Evolutionary conservation across 106 monocot species (phyloP).

Genomic region (Apostasia shenzhenica): DNA sequence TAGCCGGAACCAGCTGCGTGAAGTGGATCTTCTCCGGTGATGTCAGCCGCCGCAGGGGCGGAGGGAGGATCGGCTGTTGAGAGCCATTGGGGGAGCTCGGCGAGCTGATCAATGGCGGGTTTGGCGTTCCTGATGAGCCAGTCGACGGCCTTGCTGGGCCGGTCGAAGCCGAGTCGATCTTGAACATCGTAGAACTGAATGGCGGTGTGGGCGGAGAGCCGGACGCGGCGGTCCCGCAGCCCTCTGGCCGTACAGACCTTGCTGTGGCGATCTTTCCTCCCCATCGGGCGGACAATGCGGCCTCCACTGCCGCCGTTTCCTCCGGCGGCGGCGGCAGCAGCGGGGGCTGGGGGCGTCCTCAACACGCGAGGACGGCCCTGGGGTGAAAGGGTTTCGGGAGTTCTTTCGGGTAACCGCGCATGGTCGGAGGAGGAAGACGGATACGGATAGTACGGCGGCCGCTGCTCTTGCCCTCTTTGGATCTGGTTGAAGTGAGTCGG

Average conservation of each 20-base stretch:
- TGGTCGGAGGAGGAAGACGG: conserved; percentile 2
- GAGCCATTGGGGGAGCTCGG: conserved; percentile 42
- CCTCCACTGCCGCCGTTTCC: conserved; percentile 25
- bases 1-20: neutral
- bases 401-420: neutral
- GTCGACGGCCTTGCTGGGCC: conserved; percentile 68
- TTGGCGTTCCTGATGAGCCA: conserved; percentile 60
- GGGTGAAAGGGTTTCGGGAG: neutral
- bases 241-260: conserved; percentile 68
- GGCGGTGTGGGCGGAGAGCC: conserved; percentile 59
- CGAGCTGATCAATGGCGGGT: conserved; percentile 54
- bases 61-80: neutral
- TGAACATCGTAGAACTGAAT: conserved; percentile 77
- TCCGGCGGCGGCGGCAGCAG: neutral
- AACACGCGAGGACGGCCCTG: conserved; percentile 7
- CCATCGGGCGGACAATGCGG: conserved; percentile 52
- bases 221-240: conserved; percentile 59
- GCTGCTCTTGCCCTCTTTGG: conserved; percentile 3
- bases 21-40: neutral
- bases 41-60: neutral
- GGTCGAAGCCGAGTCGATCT: conserved; percentile 64
- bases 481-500: neutral
- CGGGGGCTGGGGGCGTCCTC: neutral
- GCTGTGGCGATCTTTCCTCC: conserved; percentile 67
- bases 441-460: conserved; percentile 2